Base-by-base conservation (phyloP, 2,329 filamentous ascomycete species). In the Dactylellina parvicollis region DNA sequence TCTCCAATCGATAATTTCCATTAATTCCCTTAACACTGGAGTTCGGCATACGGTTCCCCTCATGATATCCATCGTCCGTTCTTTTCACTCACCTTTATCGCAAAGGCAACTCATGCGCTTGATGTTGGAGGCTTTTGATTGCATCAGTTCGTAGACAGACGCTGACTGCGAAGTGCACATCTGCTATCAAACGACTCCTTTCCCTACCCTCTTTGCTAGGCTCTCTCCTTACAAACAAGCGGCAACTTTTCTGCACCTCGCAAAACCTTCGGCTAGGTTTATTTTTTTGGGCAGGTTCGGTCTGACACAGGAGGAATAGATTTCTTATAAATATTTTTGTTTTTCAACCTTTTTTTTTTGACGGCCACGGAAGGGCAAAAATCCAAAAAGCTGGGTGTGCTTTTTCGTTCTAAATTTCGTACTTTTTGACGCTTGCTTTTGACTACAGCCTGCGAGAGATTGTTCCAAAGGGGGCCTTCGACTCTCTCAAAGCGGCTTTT, bases 51-150 rank as follows among this genome's bases (percentile, higher is more conserved):
- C 34, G 60, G 69, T 66, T 66, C 59, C 26, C 50, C 32, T 65
- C 42, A 66, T 73, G 69, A 66, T 73, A 73, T 73, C 60, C 54
- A 66, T 73, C 60, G 49, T 60, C 59, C 52, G 28, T 60, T 61
- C 47, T 36, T 64, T 66, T 47, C 59, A 12, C 42, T 52, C 38
- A 16, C 24, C 40, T 47, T 18, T 5, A 30, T 46, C 55, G 12
- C 12, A 9, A 38, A 14, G 34, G 16, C 34, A n/a, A 14, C n/a
- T n/a, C n/a, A n/a, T n/a, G n/a, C n/a, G n/a, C n/a, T n/a, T n/a
- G n/a, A n/a, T n/a, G n/a, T n/a, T n/a, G n/a, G n/a, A n/a, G n/a
- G n/a, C n/a, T n/a, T n/a, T n/a, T n/a, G n/a, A n/a, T n/a, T n/a
- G n/a, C n/a, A n/a, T n/a, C n/a, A n/a, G n/a, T n/a, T n/a, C n/a